Base-by-base conservation (phyloP, 1,139 yeast genomes). In the Pichia inconspicua region DNA sequence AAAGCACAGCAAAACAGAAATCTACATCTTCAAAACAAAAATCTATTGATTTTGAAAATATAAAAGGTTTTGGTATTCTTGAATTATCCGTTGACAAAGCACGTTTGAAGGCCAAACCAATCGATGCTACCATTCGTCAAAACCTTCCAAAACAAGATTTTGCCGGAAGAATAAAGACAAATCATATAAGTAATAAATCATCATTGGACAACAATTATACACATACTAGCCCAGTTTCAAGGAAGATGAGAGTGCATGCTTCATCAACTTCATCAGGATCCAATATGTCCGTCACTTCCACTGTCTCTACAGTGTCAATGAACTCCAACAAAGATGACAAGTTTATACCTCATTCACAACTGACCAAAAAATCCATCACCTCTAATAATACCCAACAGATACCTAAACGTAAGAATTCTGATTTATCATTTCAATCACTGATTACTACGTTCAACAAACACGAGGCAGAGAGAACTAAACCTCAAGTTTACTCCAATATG, bases 361-460 rank as follows among this genome's bases (percentile, higher is more conserved):
- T 30, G 6, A 12, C 34, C 15, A 15, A 19, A 6, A 34, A 34
- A 34, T 34, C 37, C 15, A 34, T 8, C 5, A 34, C 8, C 11
- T 15, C 11, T 5, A 34, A n/a, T 34, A 34, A 34, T 34, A 17
- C 11, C 22, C 37, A 30, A 15, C 37, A 34, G 15, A 34, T 15
- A 15, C 19, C 22, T 15, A 34, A 34, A 34, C 19, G 37, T 8
- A 34, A 34, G 22, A 7, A 4, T 6, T 34, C 37, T 10, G 58
- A 59, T 45, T 31, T 50, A 10, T 59, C 57, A 38, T 60, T 60
- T 45, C 40, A 37, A 22, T 37, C 40, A 19, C 55, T 62, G 44
- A 56, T 62, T 14, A 55, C 62, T 17, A 61, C 60, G 39, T 62
- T 63, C 42, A 61, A 63, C 2, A 61, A 61, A 43, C 55, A 53